These are phyloP conservation scores for Mortierella sp. DNA, from an alignment of 371 early-diverging fungal species.

Conservation along the genomic window DNA sequence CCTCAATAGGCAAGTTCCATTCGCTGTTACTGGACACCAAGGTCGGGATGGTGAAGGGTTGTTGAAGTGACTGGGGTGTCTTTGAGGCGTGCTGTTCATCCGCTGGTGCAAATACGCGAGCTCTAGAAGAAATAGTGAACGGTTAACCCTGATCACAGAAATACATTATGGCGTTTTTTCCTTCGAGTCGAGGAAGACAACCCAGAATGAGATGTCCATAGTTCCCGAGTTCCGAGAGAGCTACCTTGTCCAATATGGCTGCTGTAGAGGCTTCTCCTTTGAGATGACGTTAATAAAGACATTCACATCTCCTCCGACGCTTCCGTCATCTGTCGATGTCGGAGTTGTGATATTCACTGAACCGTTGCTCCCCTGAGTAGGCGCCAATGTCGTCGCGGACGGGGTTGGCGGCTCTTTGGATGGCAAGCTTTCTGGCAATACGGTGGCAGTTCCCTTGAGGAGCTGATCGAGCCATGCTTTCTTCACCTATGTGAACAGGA, in stretches of 20 bases:
- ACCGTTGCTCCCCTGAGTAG: conserved; percentile 4
- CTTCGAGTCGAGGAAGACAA: not conserved
- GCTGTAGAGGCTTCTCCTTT: conserved; percentile 25
- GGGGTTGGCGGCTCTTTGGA: not conserved
- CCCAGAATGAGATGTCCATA: not conserved
- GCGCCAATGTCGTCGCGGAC: not conserved
- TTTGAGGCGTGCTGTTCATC: not conserved
- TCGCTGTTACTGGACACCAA: conserved; percentile 29
- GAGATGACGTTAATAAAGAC: conserved; percentile 49
- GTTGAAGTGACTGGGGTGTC: not conserved
- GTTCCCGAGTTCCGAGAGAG: not conserved
- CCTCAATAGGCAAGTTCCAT: conserved; percentile 45
- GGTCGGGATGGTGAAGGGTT: conserved; percentile 20
- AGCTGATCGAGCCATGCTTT: conserved; percentile 49
- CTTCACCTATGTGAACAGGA: conserved; percentile 18
- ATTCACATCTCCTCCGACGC: conserved; percentile 32
- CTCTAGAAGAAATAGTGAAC: conserved; percentile 5
- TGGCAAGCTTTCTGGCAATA: not conserved
- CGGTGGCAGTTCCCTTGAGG: conserved; percentile 29
- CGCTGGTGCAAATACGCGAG: conserved; percentile 26
- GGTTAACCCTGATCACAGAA: not conserved
- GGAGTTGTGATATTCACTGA: not conserved
- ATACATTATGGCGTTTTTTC: too few relatives aligned
- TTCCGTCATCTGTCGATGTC: not conserved
- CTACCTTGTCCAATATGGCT: conserved; percentile 41